Base-by-base conservation (phyloP, 73 alveolate species). In the Uronychia setigera region DNA sequence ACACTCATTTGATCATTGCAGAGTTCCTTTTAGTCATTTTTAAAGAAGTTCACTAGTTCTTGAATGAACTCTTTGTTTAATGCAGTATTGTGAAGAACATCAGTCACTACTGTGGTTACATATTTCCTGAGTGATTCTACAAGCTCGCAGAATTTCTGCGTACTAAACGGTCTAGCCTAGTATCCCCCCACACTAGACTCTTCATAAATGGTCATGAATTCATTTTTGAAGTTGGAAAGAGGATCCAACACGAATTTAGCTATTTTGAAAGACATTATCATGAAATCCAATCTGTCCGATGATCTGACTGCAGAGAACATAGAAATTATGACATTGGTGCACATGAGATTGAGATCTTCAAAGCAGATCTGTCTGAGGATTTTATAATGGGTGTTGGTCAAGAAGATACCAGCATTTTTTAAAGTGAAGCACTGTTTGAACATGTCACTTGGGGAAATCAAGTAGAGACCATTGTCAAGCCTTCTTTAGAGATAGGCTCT, bases 21-120 rank as follows among this genome's bases (percentile, higher is more conserved):
- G n/a, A 77, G 81, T 30, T 77, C 91, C 31, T 85, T 77, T 25
- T 77, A 80, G 0, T 85, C 91, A 14, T 78, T 34, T 78, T 85
- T 85, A 79, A 34, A 85, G 59, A 77, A 85, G 33, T 77, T 78
- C n/a, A 31, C 29, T 32, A 77, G 33, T 0, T 85, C 91, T 30
- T 35, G 34, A 9, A 85, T 29, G 77, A 35, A 85, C 19, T 85
- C 91, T 1, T 59, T 28, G 25, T 85, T 76, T 33, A 77, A 29
- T 1, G 77, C 30, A 29, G 33, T 32, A 32, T 81, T 85, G 29
- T 79, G 74, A 19, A 85, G 58, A 0, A 85, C 67, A 46, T 46
- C 67, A 5, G 67, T 46, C n/a, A 46, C 67, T 11, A 46, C 67
- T 19, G 67, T 11, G 19, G 67, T 46, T 19, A 46, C 67, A 46